Evolutionary conservation across 257 asterid species (phyloP).

Genomic region (Solanum dulcamara): DNA sequence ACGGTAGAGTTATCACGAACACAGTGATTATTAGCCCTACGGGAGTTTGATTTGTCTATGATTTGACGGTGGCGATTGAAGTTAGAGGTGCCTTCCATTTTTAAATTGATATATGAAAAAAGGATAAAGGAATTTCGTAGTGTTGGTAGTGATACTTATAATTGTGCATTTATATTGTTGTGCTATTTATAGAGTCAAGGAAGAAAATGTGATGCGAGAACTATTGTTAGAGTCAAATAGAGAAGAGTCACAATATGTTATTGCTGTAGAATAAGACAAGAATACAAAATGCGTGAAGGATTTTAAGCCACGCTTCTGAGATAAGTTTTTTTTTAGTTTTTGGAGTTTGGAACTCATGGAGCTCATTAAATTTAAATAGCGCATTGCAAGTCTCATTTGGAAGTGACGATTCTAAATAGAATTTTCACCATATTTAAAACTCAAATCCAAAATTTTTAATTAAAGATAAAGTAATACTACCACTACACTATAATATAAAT

Average conservation of each 20-base stretch:
- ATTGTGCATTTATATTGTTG: not conserved
- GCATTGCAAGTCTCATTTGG: no score
- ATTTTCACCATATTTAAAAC: no score
- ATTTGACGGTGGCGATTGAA: not conserved
- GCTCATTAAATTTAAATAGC: no score
- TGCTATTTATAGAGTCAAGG: not conserved
- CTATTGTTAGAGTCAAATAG: no score
- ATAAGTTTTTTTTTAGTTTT: no score
- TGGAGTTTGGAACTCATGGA: no score
- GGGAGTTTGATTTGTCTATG: conserved; percentile 4
- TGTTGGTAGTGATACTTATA: not conserved
- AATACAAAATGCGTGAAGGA: not conserved
- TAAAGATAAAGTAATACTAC: no score
- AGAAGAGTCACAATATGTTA: not conserved
- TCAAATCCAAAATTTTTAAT: no score
- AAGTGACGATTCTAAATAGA: no score
- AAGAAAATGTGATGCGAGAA: not conserved
- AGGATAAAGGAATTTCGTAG: not conserved
- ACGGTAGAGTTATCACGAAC: not conserved
- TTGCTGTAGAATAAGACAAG: not conserved
- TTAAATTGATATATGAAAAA: not conserved
- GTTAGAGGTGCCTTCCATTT: conserved; percentile 16
- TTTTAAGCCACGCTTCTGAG: not conserved
- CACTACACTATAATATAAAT: no score
- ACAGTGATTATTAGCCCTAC: not conserved